Conservation (phyloP, 257 asterid genomes). For the Cruciata laevipes region DNA sequence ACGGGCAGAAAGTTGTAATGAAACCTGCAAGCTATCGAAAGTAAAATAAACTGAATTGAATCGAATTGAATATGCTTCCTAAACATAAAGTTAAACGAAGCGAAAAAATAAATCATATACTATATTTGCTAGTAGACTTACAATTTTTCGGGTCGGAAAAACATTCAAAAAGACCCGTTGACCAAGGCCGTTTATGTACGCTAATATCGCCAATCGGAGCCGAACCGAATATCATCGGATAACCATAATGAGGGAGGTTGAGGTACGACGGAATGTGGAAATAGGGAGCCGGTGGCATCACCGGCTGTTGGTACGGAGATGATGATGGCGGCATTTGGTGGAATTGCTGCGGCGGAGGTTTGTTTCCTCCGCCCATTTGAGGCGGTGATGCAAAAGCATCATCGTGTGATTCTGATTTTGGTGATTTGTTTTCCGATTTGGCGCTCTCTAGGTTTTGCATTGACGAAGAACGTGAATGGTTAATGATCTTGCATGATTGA, state of each 20-base stretch:
- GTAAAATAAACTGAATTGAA: too few relatives aligned
- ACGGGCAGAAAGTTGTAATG: constrained; percentile 21
- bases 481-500: not conserved
- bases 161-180: not conserved
- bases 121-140: not conserved
- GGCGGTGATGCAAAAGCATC: not conserved
- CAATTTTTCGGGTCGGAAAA: not conserved
- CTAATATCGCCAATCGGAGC: not conserved
- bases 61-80: too few relatives aligned
- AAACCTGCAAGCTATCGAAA: constrained; percentile 13
- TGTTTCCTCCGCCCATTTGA: too few relatives aligned
- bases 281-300: not conserved
- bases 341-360: too few relatives aligned
- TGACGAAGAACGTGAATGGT: not conserved
- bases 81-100: too few relatives aligned
- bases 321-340: not conserved
- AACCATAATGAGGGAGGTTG: not conserved
- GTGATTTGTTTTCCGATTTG: not conserved
- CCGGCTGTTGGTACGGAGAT: not conserved
- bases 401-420: not conserved
- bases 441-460: not conserved
- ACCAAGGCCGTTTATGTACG: not conserved
- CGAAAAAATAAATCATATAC: too few relatives aligned
- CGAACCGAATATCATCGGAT: not conserved
- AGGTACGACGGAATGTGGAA: not conserved